phyloP scores from a whole-genome alignment of 352 stramenopile species.

The Phytophthora citrophthora region DNA sequence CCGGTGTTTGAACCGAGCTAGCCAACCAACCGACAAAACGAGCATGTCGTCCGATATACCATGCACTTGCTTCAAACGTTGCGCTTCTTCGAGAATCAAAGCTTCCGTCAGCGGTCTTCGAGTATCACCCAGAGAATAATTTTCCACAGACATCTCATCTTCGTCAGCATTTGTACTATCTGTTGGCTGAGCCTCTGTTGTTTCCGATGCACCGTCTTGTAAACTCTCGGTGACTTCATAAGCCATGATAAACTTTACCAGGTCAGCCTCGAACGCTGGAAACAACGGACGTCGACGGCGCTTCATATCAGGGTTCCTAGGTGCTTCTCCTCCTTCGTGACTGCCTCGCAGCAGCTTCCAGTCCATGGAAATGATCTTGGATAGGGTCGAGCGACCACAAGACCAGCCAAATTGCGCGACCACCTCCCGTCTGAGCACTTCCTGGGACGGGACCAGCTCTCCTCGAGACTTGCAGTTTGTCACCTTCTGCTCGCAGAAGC shows the following conservation, averaged over 20 bases:
- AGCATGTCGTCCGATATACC: constrained; percentile 69
- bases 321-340: constrained; percentile 34
- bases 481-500: constrained; percentile 75
- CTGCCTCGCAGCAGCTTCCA: constrained; percentile 55
- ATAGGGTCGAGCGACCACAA: constrained; percentile 75
- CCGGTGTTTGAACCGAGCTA: constrained; percentile 74
- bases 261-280: constrained; percentile 68
- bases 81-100: constrained; percentile 77
- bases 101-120: constrained; percentile 56
- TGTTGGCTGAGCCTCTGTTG: not conserved
- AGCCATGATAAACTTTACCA: constrained; percentile 57
- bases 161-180: not conserved
- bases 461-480: constrained; percentile 31
- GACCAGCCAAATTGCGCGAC: constrained; percentile 62
- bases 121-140: not conserved
- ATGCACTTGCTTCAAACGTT: constrained; percentile 72
- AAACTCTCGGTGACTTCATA: constrained; percentile 22
- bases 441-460: constrained; percentile 59
- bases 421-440: constrained; percentile 62
- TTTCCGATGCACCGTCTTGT: not conserved
- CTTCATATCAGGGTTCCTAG: constrained; percentile 81
- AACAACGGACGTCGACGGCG: constrained; percentile 72
- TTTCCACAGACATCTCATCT: not conserved
- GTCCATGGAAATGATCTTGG: constrained; percentile 76
- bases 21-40: constrained; percentile 76